A percentile compares a stretch with the other conserved stretches of the same genome.
These are phyloP conservation scores for Eimeria maxima DNA, from an alignment of 169 alveolate genomes.

Conservation along the genomic window DNA sequence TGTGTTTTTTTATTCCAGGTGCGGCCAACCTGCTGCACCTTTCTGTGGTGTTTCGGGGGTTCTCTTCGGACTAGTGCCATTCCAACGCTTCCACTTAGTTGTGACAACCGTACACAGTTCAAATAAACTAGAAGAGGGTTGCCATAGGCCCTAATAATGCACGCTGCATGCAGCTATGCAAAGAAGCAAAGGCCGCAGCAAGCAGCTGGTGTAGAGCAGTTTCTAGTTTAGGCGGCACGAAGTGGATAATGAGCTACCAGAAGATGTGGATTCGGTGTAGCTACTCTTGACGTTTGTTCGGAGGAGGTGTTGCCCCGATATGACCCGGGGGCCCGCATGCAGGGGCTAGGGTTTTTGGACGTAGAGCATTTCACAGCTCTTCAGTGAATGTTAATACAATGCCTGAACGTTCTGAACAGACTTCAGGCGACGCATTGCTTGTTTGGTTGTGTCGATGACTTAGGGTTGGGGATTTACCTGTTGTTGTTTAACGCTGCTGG, in stretches of 20 bases:
- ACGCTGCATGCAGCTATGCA: background rate
- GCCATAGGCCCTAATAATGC: background rate
- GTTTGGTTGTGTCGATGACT: no score
- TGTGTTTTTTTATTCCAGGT: constrained; percentile 7
- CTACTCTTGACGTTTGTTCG: background rate
- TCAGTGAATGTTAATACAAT: background rate
- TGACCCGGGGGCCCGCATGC: background rate
- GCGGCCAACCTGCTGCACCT: background rate
- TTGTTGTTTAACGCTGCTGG: background rate
- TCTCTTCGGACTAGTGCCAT: background rate
- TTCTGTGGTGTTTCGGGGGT: background rate
- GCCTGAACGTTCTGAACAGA: no score
- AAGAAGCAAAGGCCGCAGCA: background rate
- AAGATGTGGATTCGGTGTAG: background rate
- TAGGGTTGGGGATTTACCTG: background rate
- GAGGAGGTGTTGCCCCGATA: background rate
- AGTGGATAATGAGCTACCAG: background rate
- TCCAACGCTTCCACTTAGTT: background rate
- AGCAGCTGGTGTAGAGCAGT: background rate
- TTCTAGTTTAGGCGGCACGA: background rate
- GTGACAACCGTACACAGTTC: background rate
- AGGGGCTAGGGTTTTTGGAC: background rate
- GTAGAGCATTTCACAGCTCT: no score
- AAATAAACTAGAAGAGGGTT: no score
- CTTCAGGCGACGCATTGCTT: no score